phyloP scores from a whole-genome alignment of 305 asterid species.

The Monarda citriodora region DNA sequence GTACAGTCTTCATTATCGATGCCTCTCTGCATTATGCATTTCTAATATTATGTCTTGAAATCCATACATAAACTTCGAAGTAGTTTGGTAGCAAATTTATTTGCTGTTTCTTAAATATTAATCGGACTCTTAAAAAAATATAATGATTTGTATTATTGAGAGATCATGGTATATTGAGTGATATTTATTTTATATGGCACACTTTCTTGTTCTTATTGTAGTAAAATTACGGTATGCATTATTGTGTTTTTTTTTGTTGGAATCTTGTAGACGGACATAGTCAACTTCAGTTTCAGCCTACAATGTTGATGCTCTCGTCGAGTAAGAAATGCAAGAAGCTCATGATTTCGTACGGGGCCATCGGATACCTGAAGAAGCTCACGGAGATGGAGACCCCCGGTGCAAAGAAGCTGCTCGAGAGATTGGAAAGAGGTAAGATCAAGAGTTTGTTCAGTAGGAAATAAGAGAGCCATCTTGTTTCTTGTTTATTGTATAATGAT shows the following conservation, averaged over 20 bases:
- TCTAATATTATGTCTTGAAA: neutral
- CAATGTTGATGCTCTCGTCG: slow-evolving; percentile 77
- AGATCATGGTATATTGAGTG: neutral
- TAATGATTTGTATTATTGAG: neutral
- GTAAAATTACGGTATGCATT: no score
- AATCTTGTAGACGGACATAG: no score
- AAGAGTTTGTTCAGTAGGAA: slow-evolving; percentile 67
- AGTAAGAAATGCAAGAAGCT: slow-evolving; percentile 84
- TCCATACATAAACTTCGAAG: neutral
- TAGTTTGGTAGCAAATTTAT: neutral
- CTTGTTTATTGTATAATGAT: slow-evolving; percentile 23
- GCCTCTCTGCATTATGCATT: neutral
- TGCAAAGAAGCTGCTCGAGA: slow-evolving; percentile 77
- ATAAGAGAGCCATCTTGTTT: slow-evolving; percentile 20
- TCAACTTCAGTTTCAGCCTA: no score
- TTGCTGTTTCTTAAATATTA: neutral
- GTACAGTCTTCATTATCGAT: slow-evolving; percentile 26
- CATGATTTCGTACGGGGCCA: slow-evolving; percentile 91
- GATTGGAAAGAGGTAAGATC: slow-evolving; percentile 62
- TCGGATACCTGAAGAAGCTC: slow-evolving; percentile 87
- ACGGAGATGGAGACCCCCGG: slow-evolving; percentile 79
- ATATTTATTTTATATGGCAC: neutral
- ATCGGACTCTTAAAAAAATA: neutral
- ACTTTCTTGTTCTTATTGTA: neutral
- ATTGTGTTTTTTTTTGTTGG: no score